Evolutionary conservation across 129 eudicot genomes (phyloP), one percentile per base, ranked within the genome.

Genomic region (Cynara cardunculus): DNA sequence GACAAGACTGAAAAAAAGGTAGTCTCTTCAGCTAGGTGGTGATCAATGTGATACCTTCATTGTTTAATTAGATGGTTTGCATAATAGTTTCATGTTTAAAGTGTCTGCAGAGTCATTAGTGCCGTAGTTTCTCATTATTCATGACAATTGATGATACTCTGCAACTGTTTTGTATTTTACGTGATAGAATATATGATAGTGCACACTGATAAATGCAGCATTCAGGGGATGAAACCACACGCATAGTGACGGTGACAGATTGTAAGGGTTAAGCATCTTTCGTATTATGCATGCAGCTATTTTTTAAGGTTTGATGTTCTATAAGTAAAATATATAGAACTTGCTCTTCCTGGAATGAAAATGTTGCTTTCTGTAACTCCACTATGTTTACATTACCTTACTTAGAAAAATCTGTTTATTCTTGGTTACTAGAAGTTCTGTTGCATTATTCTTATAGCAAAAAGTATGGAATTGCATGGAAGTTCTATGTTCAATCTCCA

Each of bases 1-100:
- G 97, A 95, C 86, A 95, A 95, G 86, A 90, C 99, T 41, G 97
- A 92, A 76, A 95, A 92, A 71, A 95, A 92, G 97, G 99, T 95
- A 75, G 12, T 30, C 66, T 59, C 14, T 46, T 74, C 64, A 62
- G 3, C 24, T 76, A 46, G 71, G 32, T 71, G 34, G 14, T 77
- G 68, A 27, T 82, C 18, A 27, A 22, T 44, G 35, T 59, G 69
- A 64, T 64, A 24, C 14, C 69, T 24, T 64, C 28, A 22, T 22
- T 56, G 28, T 64, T 24, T 64, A 64, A 64, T 21, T 64, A 7
- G 27, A 64, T 64, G 65, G 65, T 19, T n/a, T 5, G 25, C 46
- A n/a, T 7, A 14, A 71, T 21, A 71, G 0, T 31, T 28, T 27
- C 28, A 30, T 16, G 31, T 69, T 61, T 32, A 61, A 26, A 16